phyloP scores from a whole-genome alignment of 1,284 basidiomycete species.

The Trichosporon sp. region DNA sequence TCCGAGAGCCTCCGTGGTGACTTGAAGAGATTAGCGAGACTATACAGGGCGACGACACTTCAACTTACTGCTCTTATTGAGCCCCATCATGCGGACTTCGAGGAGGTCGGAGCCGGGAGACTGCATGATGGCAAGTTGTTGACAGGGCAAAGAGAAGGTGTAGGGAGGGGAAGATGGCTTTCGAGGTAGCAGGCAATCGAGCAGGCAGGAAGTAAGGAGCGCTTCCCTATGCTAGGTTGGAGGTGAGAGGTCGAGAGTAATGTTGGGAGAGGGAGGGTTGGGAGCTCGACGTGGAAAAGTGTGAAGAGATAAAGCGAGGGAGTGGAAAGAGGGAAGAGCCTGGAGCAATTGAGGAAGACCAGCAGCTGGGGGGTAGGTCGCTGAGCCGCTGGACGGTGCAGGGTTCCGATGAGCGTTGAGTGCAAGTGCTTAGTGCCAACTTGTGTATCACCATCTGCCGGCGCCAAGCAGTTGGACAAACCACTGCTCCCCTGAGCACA shows the following conservation, averaged over 20 bases:
- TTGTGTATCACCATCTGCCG: neutral
- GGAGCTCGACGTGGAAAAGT: neutral
- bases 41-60: neutral
- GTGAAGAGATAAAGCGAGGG: neutral
- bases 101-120: constrained; percentile 10
- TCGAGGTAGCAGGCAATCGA: neutral
- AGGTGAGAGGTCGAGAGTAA: neutral
- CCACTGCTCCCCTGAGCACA: neutral
- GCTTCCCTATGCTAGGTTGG: neutral
- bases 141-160: neutral
- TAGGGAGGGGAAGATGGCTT: neutral
- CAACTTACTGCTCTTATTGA: constrained; percentile 21
- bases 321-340: neutral
- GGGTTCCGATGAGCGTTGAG: neutral
- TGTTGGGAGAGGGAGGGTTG: neutral
- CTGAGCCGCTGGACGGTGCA: neutral
- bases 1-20: constrained; percentile 31
- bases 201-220: constrained; percentile 2
- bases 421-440: neutral
- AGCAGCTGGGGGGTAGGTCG: neutral
- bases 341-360: neutral
- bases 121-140: constrained; percentile 3
- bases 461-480: neutral
- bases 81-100: constrained; percentile 30
- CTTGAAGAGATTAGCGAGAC: constrained; percentile 17